These are phyloP conservation scores for Golubevia pallescens DNA, from an alignment of 1,284 basidiomycete genomes.

Conservation along the genomic window DNA sequence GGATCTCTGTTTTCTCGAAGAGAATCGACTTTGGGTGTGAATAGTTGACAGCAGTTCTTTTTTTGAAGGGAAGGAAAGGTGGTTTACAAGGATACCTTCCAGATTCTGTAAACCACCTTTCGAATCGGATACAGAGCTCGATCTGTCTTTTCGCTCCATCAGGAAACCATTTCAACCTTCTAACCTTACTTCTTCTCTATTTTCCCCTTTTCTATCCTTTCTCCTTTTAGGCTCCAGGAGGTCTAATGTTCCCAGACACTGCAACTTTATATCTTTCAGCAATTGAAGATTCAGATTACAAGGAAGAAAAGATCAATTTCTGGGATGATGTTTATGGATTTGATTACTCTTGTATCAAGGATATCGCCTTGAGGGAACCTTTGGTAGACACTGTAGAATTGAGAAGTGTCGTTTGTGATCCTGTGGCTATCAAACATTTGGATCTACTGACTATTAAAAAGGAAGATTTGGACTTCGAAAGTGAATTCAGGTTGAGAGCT, in stretches of 20 bases:
- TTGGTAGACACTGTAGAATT: slow-evolving; percentile 88
- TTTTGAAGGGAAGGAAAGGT: too few species aligned
- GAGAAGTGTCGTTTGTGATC: slow-evolving; percentile 60
- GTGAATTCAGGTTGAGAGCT: slow-evolving; percentile 79
- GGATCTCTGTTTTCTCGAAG: too few species aligned
- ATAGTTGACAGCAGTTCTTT: too few species aligned
- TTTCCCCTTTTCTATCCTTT: too few species aligned
- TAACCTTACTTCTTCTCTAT: too few species aligned
- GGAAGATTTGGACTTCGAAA: slow-evolving; percentile 87
- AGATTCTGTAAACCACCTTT: too few species aligned
- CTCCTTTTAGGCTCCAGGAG: slow-evolving; percentile 68
- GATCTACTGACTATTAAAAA: slow-evolving; percentile 90
- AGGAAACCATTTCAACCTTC: too few species aligned
- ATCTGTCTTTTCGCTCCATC: too few species aligned
- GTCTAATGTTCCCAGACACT: slow-evolving; percentile 94
- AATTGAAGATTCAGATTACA: slow-evolving; percentile 99
- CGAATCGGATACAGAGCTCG: too few species aligned
- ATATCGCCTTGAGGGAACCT: slow-evolving; percentile 94
- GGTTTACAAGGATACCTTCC: too few species aligned
- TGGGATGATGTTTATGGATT: slow-evolving; percentile 99
- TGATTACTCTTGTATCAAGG: slow-evolving; percentile 99
- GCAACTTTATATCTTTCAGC: slow-evolving; percentile 93
- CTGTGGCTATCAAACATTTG: slow-evolving; percentile 68
- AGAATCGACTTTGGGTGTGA: too few species aligned
- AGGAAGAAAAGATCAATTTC: slow-evolving; percentile 94